Evolutionary conservation across 108 stramenopile species (phyloP).

Genomic region (Nitzschia inconspicua): DNA sequence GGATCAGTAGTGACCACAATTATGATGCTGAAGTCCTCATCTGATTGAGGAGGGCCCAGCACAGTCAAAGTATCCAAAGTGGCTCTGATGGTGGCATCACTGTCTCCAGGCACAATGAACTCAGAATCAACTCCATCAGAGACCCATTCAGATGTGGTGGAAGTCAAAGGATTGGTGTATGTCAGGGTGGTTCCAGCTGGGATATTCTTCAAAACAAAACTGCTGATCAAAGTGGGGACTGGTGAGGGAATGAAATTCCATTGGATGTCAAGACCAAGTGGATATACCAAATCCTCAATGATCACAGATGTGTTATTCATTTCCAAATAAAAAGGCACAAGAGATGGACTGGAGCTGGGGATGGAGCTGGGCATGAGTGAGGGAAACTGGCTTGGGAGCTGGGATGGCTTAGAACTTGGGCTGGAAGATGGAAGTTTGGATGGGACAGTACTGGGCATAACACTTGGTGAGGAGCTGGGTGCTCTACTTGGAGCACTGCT

Average conservation of each 20-base stretch:
- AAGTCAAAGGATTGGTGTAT: background rate
- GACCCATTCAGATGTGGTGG: too few species aligned
- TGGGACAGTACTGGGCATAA: background rate
- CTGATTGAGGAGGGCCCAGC: background rate
- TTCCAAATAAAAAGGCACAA: background rate
- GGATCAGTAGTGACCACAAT: too few species aligned
- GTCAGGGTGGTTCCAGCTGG: background rate
- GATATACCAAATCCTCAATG: background rate
- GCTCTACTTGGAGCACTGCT: background rate
- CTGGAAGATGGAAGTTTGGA: background rate
- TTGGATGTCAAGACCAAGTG: background rate
- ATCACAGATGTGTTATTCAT: background rate
- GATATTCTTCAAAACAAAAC: background rate
- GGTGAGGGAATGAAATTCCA: background rate
- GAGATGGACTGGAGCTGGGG: background rate
- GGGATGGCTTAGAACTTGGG: background rate
- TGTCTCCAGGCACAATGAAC: too few species aligned
- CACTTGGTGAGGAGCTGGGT: background rate
- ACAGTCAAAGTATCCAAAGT: too few species aligned
- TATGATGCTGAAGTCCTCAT: too few species aligned
- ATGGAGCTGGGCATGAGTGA: background rate
- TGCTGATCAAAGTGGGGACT: too few species aligned
- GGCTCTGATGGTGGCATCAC: background rate
- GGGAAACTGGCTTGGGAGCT: background rate
- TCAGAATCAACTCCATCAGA: too few species aligned